A percentile compares a stretch with the other conserved stretches of the same genome.
Evolutionary conservation across 495 filamentous ascomycete genomes (phyloP).

Genomic region (Podospora bellae-mahoneyi): DNA sequence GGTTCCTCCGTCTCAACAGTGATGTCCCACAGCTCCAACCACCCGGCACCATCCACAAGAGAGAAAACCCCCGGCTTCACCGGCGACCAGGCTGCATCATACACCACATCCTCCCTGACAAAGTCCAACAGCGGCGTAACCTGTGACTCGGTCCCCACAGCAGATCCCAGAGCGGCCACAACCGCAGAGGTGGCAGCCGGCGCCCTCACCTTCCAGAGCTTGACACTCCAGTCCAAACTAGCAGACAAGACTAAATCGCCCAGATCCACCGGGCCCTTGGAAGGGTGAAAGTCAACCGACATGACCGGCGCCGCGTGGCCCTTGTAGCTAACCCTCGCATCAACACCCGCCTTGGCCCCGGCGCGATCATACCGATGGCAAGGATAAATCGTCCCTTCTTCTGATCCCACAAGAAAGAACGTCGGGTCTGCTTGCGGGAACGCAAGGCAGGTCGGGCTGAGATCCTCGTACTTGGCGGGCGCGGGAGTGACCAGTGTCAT

Average conservation of each 20-base stretch:
- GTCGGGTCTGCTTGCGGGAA: slow-evolving; percentile 95
- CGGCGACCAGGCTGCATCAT: slow-evolving; percentile 92
- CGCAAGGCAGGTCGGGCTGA: slow-evolving; percentile 93
- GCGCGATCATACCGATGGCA: slow-evolving; percentile 97
- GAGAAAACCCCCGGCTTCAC: slow-evolving; percentile 90
- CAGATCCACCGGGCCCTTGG: slow-evolving; percentile 86
- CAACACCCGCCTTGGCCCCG: slow-evolving; percentile 92
- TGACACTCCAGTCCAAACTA: slow-evolving; percentile 92
- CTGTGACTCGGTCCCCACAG: slow-evolving; percentile 38
- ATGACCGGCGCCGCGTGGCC: slow-evolving; percentile 93
- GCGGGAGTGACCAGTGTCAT: slow-evolving; percentile 81
- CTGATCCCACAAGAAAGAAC: slow-evolving; percentile 93
- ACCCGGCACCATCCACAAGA: slow-evolving; percentile 88
- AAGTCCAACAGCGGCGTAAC: slow-evolving; percentile 81
- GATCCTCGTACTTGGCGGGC: slow-evolving; percentile 86
- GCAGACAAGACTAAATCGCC: slow-evolving; percentile 86
- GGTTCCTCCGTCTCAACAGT: slow-evolving; percentile 90
- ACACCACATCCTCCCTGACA: slow-evolving; percentile 89
- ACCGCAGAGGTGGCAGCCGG: slow-evolving; percentile 61
- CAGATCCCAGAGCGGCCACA: slow-evolving; percentile 43
- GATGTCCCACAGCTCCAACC: slow-evolving; percentile 92
- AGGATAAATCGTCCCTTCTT: slow-evolving; percentile 92
- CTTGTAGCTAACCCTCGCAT: slow-evolving; percentile 75
- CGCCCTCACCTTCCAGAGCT: slow-evolving; percentile 89
- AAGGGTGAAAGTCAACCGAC: slow-evolving; percentile 92